These are phyloP conservation scores for Penicillium canariense DNA, from an alignment of 495 filamentous ascomycete genomes.

Conservation along the genomic window DNA sequence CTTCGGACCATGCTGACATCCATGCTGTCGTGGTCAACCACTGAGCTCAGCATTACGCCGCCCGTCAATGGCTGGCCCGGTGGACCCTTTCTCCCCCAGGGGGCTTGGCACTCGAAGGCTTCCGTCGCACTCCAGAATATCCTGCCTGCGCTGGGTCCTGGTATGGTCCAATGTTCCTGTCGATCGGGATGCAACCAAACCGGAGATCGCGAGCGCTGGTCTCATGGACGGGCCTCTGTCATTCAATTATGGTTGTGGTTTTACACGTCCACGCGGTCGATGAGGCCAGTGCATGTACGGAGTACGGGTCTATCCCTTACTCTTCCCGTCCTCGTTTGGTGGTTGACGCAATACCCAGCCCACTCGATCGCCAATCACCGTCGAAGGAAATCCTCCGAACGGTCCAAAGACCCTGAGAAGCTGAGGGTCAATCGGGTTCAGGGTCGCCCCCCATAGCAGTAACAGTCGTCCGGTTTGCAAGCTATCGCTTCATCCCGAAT, in stretches of 20 bases:
- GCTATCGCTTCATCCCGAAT: conserved; percentile 17
- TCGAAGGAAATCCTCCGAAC: conserved; percentile 11
- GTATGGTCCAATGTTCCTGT: conserved; percentile 23
- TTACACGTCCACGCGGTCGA: background rate
- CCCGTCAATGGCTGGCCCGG: background rate
- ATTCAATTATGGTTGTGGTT: background rate
- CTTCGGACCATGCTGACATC: conserved; percentile 11
- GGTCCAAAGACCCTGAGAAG: conserved; percentile 18
- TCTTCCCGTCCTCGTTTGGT: background rate
- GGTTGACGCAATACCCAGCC: conserved; percentile 5
- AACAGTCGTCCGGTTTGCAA: conserved; percentile 13
- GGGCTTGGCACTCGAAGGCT: conserved; percentile 26
- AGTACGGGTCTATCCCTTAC: background rate
- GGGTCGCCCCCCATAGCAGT: conserved; percentile 7
- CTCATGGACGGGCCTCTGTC: background rate
- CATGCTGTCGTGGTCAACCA: background rate
- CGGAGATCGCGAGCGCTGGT: background rate
- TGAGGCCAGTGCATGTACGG: background rate
- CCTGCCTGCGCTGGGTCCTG: conserved; percentile 1
- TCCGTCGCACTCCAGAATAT: conserved; percentile 21
- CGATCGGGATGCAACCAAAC: conserved; percentile 14
- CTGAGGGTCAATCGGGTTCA: conserved; percentile 7
- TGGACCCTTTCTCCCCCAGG: conserved; percentile 9
- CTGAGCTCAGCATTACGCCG: background rate
- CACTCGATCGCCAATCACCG: conserved; percentile 12